Percentiles rank a stretch among this genome's conserved stretches.
These are phyloP conservation scores for Pseudodiploospora longispora DNA, from an alignment of 2,329 filamentous ascomycete genomes.

Conservation along the genomic window DNA sequence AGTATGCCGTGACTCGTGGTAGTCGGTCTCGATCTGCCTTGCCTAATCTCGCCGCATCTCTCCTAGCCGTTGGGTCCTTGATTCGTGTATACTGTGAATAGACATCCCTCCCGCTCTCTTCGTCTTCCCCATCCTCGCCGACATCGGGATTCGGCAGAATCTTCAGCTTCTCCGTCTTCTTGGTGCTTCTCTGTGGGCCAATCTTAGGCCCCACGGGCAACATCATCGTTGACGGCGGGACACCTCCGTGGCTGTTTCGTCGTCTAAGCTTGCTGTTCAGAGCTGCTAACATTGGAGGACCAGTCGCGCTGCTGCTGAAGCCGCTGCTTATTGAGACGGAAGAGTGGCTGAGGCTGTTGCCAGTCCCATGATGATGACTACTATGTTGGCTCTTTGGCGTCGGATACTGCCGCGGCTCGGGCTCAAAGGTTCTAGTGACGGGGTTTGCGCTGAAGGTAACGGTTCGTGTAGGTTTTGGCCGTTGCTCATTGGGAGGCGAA, in stretches of 20 bases:
- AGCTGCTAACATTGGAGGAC: slow-evolving; percentile 59
- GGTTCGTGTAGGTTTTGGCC: slow-evolving; percentile 37
- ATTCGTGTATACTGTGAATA: slow-evolving; percentile 98
- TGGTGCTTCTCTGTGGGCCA: slow-evolving; percentile 88
- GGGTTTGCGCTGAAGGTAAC: slow-evolving; percentile 73
- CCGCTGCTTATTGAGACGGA: background rate
- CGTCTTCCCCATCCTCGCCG: slow-evolving; percentile 67
- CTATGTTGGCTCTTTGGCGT: slow-evolving; percentile 12
- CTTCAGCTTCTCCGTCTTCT: slow-evolving; percentile 94
- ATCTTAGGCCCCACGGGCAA: slow-evolving; percentile 56
- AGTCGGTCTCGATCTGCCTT: slow-evolving; percentile 85
- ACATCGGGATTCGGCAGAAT: slow-evolving; percentile 86
- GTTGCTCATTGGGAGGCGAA: slow-evolving; percentile 1
- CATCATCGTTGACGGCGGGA: slow-evolving; percentile 23
- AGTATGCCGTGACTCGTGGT: slow-evolving; percentile 92
- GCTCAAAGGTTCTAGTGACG: slow-evolving; percentile 52
- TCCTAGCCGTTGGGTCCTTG: slow-evolving; percentile 86
- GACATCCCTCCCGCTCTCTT: slow-evolving; percentile 89
- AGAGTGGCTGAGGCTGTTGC: slow-evolving; percentile 25
- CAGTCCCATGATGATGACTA: slow-evolving; percentile 16
- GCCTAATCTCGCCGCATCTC: slow-evolving; percentile 84
- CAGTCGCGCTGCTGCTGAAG: slow-evolving; percentile 26
- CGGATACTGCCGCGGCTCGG: slow-evolving; percentile 26
- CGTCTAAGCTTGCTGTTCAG: slow-evolving; percentile 83
- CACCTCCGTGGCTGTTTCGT: slow-evolving; percentile 68